phyloP scores from a whole-genome alignment of 371 early-diverging fungal species.

The Blyttiomyces sp. region DNA sequence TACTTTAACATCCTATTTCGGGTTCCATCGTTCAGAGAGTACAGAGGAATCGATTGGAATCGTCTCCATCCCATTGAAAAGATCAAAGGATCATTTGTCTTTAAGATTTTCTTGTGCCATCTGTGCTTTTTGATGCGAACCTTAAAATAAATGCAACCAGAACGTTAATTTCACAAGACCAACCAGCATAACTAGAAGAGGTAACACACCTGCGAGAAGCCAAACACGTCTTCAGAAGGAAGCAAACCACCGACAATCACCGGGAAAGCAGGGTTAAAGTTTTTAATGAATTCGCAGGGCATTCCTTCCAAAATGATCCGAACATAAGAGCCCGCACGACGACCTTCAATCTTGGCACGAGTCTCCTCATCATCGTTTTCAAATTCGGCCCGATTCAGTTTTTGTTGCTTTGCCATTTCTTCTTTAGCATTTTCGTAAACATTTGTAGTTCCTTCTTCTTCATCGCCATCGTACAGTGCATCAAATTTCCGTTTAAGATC shows the following conservation, averaged over 20 bases:
- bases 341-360: constrained; percentile 79
- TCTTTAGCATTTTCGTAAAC: constrained; percentile 88
- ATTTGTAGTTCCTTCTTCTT: constrained; percentile 63
- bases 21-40: constrained; percentile 88
- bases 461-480: constrained; percentile 80
- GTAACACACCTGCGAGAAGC: constrained; percentile 71
- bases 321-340: constrained; percentile 90
- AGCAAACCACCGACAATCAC: constrained; percentile 88
- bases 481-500: constrained; percentile 89
- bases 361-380: constrained; percentile 72
- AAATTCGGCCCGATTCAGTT: constrained; percentile 82
- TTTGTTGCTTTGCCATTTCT: constrained; percentile 74
- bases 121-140: constrained; percentile 97
- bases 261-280: constrained; percentile 86
- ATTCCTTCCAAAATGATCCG: constrained; percentile 81
- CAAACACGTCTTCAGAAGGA: constrained; percentile 83
- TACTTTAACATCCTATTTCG: constrained; percentile 98
- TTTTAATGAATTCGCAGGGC: constrained; percentile 89
- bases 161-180: neutral
- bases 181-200: constrained; percentile 2
- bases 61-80: constrained; percentile 98
- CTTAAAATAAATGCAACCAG: constrained; percentile 13
- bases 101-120: constrained; percentile 94
- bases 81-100: constrained; percentile 96
- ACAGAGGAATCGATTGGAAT: constrained; percentile 95